Evolutionary conservation across 768 basidiomycete species (phyloP), one percentile per base, ranked within the genome.

Genomic region (Obba rivulosa): DNA sequence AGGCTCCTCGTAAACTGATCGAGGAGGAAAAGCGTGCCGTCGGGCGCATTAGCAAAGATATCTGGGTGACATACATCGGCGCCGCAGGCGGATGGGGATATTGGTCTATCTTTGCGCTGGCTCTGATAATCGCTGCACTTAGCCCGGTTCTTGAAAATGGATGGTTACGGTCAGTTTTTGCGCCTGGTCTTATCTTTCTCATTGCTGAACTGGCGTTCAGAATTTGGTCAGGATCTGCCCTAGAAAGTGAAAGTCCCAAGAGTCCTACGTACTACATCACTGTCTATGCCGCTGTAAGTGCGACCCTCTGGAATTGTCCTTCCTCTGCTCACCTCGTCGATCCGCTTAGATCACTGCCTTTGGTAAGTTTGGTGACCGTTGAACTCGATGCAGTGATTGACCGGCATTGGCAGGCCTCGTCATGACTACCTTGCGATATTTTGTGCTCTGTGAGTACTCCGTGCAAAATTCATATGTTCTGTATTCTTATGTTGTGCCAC

Each of bases 1-100:
- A 81, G 59, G 59, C 73, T 1, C 86, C 92, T 0, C 75, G 90
- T 34, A 94, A 93, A 62, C 75, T 94, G 40, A 70, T 94, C 5
- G 92, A 95, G 52, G 78, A 79, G 44, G 78, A 79, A 55, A 68
- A 70, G 53, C 66, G 77, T 10, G 76, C 74, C 4, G 70, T 69
- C 13, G 78, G 78, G 1, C 60, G 73, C 24, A 75, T 80, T 48
- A 64, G 66, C 35, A 65, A 63, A 51, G 60, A 65, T 7, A 70
- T 79, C 35, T 79, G 77, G 77, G 46, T 56, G 54, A 60, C 66
- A 2, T 80, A 78, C 57, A 57, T 78, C 57, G 47, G 56, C 11
- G 67, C 69, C 21, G 64, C 64, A 51, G 73, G 73, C 20, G 71
- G 58, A 54, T 66, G 43, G 40, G 22, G 54, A 17, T 69, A 61